Percentiles rank a stretch among this genome's conserved stretches.
phyloP scores from a whole-genome alignment of 306 rosid species.

The Echinosophora koreensis region DNA sequence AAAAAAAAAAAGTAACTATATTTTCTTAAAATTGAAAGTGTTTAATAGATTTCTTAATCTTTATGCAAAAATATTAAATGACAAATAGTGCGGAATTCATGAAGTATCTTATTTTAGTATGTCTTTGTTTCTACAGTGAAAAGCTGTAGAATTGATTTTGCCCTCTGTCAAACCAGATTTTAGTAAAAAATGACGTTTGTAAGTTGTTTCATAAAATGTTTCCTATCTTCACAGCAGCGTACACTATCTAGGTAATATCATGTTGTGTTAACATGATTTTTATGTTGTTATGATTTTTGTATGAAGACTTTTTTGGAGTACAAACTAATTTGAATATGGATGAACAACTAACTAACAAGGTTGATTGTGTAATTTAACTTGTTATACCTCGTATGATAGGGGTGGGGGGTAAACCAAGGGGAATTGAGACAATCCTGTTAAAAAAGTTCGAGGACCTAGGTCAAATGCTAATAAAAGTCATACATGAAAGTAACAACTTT shows the following conservation, averaged over 20 bases:
- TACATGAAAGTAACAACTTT: not conserved
- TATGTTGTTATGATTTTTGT: not conserved
- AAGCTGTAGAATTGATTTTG: too few species aligned
- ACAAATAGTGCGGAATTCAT: too few species aligned
- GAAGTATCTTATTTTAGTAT: too few species aligned
- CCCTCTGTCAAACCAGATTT: too few species aligned
- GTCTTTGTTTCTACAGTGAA: too few species aligned
- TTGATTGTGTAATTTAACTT: constrained; percentile 8
- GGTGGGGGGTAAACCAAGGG: not conserved
- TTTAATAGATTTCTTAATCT: too few species aligned
- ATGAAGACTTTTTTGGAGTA: not conserved
- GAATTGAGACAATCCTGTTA: not conserved
- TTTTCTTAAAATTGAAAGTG: too few species aligned
- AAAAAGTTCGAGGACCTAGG: not conserved
- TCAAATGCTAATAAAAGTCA: constrained; percentile 20
- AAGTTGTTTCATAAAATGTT: too few species aligned
- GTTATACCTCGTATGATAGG: not conserved
- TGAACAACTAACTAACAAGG: not conserved
- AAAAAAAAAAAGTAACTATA: too few species aligned
- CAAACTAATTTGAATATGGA: not conserved
- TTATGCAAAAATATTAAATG: too few species aligned
- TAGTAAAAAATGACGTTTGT: too few species aligned
- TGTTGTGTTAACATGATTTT: not conserved
- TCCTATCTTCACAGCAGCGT: too few species aligned
- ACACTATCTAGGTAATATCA: not conserved